A percentile compares a stretch with the other conserved stretches of the same genome.
Conservation (phyloP, 2,329 filamentous ascomycete genomes). For the Rhytidhysteron rufulum region DNA sequence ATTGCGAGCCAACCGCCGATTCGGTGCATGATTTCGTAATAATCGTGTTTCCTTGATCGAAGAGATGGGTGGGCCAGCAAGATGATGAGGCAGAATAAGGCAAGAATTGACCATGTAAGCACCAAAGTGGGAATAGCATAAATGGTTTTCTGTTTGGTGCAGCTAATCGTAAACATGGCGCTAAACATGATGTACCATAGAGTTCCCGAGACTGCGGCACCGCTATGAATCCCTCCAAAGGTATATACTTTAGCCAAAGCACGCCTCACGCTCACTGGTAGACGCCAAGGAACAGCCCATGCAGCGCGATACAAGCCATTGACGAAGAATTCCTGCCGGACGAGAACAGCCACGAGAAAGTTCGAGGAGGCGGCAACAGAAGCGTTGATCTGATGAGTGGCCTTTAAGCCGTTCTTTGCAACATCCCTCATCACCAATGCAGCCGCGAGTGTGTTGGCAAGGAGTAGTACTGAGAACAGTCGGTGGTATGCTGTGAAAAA, state of each 20-base stretch:
- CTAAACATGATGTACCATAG: constrained; percentile 44
- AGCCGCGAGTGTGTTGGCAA: constrained; percentile 33
- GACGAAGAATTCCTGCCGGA: constrained; percentile 30
- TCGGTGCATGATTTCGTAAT: constrained; percentile 32
- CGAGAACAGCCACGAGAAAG: constrained; percentile 21
- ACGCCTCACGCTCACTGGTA: constrained; percentile 20
- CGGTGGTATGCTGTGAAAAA: constrained; percentile 34
- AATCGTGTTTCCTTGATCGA: constrained; percentile 23
- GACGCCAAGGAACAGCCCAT: constrained; percentile 25
- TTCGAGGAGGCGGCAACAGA: constrained; percentile 32
- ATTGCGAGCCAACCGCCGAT: constrained; percentile 31
- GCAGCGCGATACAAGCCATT: constrained; percentile 26
- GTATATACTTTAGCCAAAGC: constrained; percentile 25
- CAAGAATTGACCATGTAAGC: constrained; percentile 16
- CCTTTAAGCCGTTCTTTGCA: background rate
- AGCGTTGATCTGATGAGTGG: constrained; percentile 10
- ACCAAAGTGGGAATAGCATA: constrained; percentile 14
- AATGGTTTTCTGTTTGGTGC: constrained; percentile 6
- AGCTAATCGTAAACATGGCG: constrained; percentile 24
- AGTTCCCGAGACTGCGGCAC: constrained; percentile 26
- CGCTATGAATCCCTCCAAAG: constrained; percentile 33
- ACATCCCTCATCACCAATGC: constrained; percentile 13
- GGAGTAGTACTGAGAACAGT: constrained; percentile 40
- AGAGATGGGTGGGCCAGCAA: constrained; percentile 21
- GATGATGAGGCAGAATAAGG: constrained; percentile 20